A percentile compares a stretch with the other conserved stretches of the same genome.
Evolutionary conservation across 2,329 filamentous ascomycete genomes (phyloP).

Genomic region (Hypoxylon sp.): DNA sequence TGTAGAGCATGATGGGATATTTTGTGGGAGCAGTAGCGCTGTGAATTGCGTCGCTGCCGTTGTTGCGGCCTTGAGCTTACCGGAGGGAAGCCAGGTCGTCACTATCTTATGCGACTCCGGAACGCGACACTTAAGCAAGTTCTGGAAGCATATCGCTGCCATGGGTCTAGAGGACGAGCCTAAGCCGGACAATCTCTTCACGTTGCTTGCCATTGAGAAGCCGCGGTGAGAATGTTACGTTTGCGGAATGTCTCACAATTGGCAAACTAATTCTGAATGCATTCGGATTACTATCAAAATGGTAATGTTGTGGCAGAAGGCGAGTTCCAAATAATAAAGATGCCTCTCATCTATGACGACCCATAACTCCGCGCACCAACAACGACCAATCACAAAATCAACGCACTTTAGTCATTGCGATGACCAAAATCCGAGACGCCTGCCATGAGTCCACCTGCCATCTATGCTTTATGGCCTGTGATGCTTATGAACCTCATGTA

Average conservation of each 20-base stretch:
- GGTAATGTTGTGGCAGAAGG: neutral
- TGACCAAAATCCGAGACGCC: constrained; percentile 34
- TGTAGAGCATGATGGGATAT: constrained; percentile 95
- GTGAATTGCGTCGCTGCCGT: constrained; percentile 93
- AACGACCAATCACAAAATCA: constrained; percentile 32
- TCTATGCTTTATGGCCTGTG: constrained; percentile 33
- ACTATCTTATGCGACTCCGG: constrained; percentile 89
- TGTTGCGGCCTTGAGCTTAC: constrained; percentile 74
- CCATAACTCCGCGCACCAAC: constrained; percentile 40
- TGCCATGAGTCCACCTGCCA: constrained; percentile 32
- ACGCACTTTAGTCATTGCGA: constrained; percentile 18
- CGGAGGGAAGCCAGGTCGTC: constrained; percentile 76
- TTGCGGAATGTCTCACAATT: neutral
- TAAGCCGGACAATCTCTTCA: constrained; percentile 63
- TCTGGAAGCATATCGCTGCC: constrained; percentile 81
- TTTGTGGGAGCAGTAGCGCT: constrained; percentile 93
- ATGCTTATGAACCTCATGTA: constrained; percentile 21
- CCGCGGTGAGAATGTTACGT: constrained; percentile 33
- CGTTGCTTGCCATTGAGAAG: constrained; percentile 63
- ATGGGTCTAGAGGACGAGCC: constrained; percentile 75
- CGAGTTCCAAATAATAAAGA: constrained; percentile 7
- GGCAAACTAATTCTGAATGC: constrained; percentile 15
- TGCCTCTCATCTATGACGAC: constrained; percentile 14
- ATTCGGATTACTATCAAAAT: constrained; percentile 18
- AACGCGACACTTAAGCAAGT: constrained; percentile 85